Evolutionary conservation across 768 basidiomycete genomes (phyloP), one percentile per base, ranked within the genome.

Genomic region (Boletus barrowsii): DNA sequence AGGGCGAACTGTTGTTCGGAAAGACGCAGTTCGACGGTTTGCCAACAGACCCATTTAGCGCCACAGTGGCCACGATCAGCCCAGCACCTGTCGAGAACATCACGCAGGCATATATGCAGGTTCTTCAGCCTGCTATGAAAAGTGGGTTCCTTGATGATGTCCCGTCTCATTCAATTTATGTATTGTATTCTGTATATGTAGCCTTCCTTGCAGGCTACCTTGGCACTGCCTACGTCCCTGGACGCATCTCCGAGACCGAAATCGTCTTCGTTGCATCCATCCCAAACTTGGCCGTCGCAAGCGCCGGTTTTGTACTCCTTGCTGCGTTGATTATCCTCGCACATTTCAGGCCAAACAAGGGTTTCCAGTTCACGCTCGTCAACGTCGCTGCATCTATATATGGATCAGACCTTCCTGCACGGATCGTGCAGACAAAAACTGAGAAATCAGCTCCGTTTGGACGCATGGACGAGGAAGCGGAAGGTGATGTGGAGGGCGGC

Each of bases 171-270:
- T 43, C 10, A 37, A 46, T 8, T 13, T 3, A 10, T 3, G 24
- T 3, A 14, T 10, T 3, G 18, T 32, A 17, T 15, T 17, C 1
- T 29, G 8, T 3, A 24, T 11, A n/a, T n/a, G n/a, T n/a, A 65
- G 64, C 61, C 10, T 65, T 62, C 17, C 55, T 66, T 1, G 47
- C 47, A 1, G 60, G 68, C 18, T 63, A 60, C 39, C 55, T 70
- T 7, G 63, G 69, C 11, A 62, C 56, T 0, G 59, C 69, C 2
- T 62, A 67, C 35, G 69, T 71, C n/a, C 68, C 68, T 2, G 68
- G 63, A n/a, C 61, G 62, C 3, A 35, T 69, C 14, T 63, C 68
- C 0, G 24, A 20, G n/a, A 41, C 55, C 3, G 49, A 62, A 15
- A 36, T 67, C 32, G 47, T 69, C 22, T 71, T 70, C 22, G 62